Evolutionary conservation across 306 rosid genomes (phyloP).

Genomic region (Cucurbita maxima): DNA sequence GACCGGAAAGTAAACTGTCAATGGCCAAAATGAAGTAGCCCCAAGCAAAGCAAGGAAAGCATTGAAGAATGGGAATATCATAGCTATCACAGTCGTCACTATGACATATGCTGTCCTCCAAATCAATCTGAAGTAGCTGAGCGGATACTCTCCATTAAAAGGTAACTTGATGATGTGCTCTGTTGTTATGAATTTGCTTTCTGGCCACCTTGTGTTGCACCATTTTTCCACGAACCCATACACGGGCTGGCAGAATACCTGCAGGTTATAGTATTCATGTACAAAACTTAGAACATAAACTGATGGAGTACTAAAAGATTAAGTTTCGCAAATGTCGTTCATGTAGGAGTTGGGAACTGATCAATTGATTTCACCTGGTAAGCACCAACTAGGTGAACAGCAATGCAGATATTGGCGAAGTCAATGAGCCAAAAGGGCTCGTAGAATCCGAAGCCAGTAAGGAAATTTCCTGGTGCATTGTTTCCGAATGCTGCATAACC

Average conservation of each 20-base stretch:
- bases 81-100: slow-evolving; percentile 57
- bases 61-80: slow-evolving; percentile 94
- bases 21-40: slow-evolving; percentile 80
- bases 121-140: slow-evolving; percentile 55
- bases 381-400: slow-evolving; percentile 74
- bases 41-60: slow-evolving; percentile 79
- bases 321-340: no score
- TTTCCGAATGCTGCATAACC: slow-evolving; percentile 98
- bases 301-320: background rate
- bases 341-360: no score
- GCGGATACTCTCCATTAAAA: slow-evolving; percentile 18
- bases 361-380: slow-evolving; percentile 44
- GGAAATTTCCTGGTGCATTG: slow-evolving; percentile 87
- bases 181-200: slow-evolving; percentile 38
- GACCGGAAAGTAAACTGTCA: slow-evolving; percentile 79
- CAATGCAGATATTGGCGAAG: slow-evolving; percentile 78
- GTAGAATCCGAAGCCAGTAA: slow-evolving; percentile 95
- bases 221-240: slow-evolving; percentile 50
- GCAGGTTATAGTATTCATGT: background rate
- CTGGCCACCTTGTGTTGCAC: slow-evolving; percentile 42
- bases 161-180: slow-evolving; percentile 51
- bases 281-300: background rate
- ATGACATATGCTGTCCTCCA: slow-evolving; percentile 76
- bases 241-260: slow-evolving; percentile 88
- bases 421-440: slow-evolving; percentile 96